Base-by-base conservation (phyloP, 352 stramenopile genomes). In the Globisporangium rhizosaccharum region DNA sequence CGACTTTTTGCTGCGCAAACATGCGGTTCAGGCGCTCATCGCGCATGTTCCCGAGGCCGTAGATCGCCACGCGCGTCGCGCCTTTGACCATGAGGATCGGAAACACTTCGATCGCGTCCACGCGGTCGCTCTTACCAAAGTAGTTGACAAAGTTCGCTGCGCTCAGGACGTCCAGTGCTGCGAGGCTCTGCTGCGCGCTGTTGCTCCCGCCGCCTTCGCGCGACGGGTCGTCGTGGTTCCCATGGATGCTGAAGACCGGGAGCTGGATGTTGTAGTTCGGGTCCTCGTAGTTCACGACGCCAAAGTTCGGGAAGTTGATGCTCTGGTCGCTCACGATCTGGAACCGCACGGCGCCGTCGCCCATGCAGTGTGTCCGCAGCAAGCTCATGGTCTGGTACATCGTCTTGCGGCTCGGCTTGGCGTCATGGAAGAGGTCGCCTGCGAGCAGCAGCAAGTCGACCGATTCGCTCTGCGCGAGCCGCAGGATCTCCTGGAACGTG, bases 381-480 rank as follows among this genome's bases (percentile, higher is more conserved):
- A 99, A 85, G 23, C 94, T 76, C 89, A 99, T 98, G n/a, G 97
- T 97, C 61, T 97, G 93, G 71, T 98, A 96, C 63, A 99, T 56
- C 0, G 96, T 98, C 56, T 76, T 82, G n/a, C 97, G 85, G 30
- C 82, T 97, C 23, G 97, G 97, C 68, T 99, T 99, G 73, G 99
- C 99, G 28, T 99, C 96, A 72, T 99, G 97, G 76, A 99, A 99
- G 3, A 99, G 75, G 76, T 99, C 97, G 30, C 97, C 97, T 7
- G 87, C 95, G 4, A 99, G 72, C n/a, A 98, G 72, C 45, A 98
- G 62, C 47, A 98, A 80, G 68, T 98, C 95, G 39, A 96, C 92
- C 48, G 76, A 53, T 56, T 90, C 73, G 33, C 74, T 53, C 39
- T 84, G 72, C 15, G 72, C 86, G 39, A 92, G 62, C 58, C 75